phyloP scores from a whole-genome alignment of 768 basidiomycete species.

The Lactarius hengduanensis region DNA sequence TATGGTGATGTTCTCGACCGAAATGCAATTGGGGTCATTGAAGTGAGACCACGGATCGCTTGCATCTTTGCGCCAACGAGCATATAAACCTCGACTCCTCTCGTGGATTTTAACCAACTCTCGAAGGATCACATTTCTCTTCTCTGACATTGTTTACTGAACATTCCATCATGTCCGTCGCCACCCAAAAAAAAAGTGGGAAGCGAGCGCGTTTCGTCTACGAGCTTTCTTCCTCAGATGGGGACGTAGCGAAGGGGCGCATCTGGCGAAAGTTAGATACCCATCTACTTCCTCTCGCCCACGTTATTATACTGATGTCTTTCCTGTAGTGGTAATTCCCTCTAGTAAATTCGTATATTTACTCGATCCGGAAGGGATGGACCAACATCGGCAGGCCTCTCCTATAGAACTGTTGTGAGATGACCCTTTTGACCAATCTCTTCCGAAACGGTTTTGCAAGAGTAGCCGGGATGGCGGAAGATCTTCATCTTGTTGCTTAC shows the following conservation, averaged over 20 bases:
- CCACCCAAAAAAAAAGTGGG: not conserved
- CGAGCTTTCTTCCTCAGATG: not conserved
- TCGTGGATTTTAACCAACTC: not conserved
- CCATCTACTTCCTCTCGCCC: slow-evolving; percentile 20
- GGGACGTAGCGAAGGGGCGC: not conserved
- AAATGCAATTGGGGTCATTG: not conserved
- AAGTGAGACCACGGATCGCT: not conserved
- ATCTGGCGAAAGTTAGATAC: slow-evolving; percentile 27
- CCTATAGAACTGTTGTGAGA: not conserved
- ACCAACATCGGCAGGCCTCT: slow-evolving; percentile 25
- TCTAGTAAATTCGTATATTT: not conserved
- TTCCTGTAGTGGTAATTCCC: slow-evolving; percentile 24
- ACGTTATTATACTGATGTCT: slow-evolving; percentile 26
- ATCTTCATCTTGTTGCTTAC: slow-evolving; percentile 38
- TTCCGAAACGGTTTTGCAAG: slow-evolving; percentile 28
- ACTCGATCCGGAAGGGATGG: slow-evolving; percentile 22
- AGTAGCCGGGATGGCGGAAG: slow-evolving; percentile 44
- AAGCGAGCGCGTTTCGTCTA: not conserved
- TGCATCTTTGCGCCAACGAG: not conserved
- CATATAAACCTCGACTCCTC: not conserved
- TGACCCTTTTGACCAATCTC: not conserved
- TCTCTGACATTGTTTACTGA: not conserved
- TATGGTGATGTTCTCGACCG: not conserved
- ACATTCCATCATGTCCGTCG: not conserved
- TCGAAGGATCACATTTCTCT: not conserved